These are phyloP conservation scores for Lotmaria passim DNA, from an alignment of 208 protist species.

Conservation along the genomic window DNA sequence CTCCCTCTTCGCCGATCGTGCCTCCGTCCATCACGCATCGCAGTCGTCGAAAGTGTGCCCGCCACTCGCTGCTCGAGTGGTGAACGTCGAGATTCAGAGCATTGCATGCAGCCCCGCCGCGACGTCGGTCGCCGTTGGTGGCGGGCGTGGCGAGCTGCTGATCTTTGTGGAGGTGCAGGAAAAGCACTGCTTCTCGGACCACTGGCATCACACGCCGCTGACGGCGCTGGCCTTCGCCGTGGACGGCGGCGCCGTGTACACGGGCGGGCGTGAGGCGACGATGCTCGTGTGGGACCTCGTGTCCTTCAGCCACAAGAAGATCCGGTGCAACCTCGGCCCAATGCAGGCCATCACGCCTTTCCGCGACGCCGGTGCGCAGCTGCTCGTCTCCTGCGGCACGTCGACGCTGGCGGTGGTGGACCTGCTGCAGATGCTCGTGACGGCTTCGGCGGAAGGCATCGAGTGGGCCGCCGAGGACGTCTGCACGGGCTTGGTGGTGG, in stretches of 20 bases:
- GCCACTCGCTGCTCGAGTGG: conserved; percentile 22
- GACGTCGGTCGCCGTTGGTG: conserved; percentile 67
- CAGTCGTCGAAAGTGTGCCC: background rate
- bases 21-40: conserved; percentile 16
- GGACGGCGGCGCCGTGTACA: conserved; percentile 80
- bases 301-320: conserved; percentile 49
- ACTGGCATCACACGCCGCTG: conserved; percentile 91
- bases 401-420: conserved; percentile 76
- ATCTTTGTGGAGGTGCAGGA: conserved; percentile 63
- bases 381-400: conserved; percentile 72
- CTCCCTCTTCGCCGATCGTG: conserved; percentile 34
- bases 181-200: conserved; percentile 81
- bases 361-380: conserved; percentile 35
- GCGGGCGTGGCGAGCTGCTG: conserved; percentile 74
- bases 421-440: conserved; percentile 69
- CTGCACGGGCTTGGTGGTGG: conserved; percentile 74
- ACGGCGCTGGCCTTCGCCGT: conserved; percentile 70
- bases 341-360: conserved; percentile 48
- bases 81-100: conserved; percentile 59
- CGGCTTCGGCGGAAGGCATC: conserved; percentile 70
- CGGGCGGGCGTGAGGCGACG: conserved; percentile 67
- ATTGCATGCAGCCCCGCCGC: conserved; percentile 61
- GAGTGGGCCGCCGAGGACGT: conserved; percentile 78
- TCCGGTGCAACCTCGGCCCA: conserved; percentile 31
- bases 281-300: conserved; percentile 77